Evolutionary conservation across 2,329 filamentous ascomycete genomes (phyloP).

Genomic region (Ophiostoma sp.): DNA sequence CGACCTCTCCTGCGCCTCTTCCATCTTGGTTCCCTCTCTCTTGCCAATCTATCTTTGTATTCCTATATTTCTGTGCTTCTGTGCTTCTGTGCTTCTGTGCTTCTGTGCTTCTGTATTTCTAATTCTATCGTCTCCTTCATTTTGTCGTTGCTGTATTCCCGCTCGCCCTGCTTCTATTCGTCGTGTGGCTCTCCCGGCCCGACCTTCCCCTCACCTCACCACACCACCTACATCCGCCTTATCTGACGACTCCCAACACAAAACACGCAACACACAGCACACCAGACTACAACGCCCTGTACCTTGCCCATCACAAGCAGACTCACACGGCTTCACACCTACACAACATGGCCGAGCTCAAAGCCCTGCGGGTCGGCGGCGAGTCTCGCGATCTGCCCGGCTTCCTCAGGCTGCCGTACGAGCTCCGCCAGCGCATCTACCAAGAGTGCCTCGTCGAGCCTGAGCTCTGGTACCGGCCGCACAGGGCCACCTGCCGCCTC

Average conservation of each 20-base stretch:
- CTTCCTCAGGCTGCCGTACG: conserved; percentile 20
- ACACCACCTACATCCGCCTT: no score
- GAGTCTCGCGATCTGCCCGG: conserved; percentile 4
- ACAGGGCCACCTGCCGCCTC: conserved; percentile 8
- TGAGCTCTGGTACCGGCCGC: conserved; percentile 14
- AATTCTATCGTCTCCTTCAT: no score
- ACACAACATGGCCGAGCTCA: background rate
- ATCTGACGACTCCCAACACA: no score
- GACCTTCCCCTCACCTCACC: no score
- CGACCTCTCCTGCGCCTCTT: background rate
- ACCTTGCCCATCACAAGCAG: background rate
- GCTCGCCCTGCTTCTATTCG: no score
- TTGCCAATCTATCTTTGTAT: background rate
- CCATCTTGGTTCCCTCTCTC: background rate
- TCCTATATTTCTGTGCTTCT: no score
- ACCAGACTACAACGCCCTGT: no score
- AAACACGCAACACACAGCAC: no score
- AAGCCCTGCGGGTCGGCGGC: background rate
- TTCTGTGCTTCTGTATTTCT: no score
- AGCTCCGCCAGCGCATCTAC: conserved; percentile 23
- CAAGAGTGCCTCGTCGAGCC: conserved; percentile 19
- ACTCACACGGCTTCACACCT: background rate
- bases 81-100: background rate
- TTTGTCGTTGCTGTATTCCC: no score
- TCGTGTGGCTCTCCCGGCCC: no score